Conservation (phyloP, 176 grass and related monocot genomes). For the Avena sativa region DNA sequence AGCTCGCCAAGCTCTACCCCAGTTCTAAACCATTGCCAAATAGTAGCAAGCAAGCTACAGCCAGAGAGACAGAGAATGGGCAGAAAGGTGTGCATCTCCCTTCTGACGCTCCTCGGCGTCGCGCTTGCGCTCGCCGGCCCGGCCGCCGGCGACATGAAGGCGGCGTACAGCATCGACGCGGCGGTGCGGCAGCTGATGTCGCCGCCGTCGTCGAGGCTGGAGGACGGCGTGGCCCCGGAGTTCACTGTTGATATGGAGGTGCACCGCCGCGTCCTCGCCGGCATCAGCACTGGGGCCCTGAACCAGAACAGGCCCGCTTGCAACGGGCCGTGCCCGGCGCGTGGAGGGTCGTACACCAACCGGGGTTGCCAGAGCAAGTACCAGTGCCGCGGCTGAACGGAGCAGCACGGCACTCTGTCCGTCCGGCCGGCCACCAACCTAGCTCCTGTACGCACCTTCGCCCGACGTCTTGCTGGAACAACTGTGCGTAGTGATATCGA, state of each 20-base stretch:
- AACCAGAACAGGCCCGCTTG: neutral
- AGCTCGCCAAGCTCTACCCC: neutral
- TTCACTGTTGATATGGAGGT: neutral
- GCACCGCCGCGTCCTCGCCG: conserved; percentile 48
- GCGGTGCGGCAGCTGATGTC: conserved; percentile 24
- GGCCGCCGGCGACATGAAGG: neutral
- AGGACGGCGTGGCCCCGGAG: conserved; percentile 35
- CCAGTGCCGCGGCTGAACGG: neutral
- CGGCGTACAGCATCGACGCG: neutral
- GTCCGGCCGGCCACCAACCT: neutral
- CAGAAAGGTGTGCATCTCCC: neutral
- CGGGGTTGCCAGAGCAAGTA: conserved; percentile 8
- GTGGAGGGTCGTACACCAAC: conserved; percentile 32
- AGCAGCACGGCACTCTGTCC: neutral
- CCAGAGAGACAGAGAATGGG: neutral
- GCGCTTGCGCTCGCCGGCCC: neutral
- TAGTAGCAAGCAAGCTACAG: neutral
- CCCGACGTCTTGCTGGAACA: too few relatives aligned
- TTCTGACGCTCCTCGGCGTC: conserved; percentile 10
- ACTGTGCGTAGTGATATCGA: too few relatives aligned
- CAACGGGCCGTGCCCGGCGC: neutral
- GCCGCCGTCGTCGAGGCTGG: neutral
- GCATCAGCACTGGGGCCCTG: neutral
- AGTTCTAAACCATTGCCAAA: neutral
- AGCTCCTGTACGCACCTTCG: neutral